Conservation (phyloP, 495 filamentous ascomycete genomes). For the Aspergillus cavernicola region DNA sequence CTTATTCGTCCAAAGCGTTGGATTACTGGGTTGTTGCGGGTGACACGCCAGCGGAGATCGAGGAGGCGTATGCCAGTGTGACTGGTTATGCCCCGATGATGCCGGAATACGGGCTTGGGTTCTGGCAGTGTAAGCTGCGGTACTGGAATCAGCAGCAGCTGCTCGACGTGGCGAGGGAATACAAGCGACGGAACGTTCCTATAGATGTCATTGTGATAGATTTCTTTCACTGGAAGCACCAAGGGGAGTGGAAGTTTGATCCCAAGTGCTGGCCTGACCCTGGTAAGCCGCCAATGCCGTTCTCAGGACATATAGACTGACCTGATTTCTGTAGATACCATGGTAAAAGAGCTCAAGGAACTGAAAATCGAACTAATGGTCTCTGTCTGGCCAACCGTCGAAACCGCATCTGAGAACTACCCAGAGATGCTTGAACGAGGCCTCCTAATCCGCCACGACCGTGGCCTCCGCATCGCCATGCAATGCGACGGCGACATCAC, state of each 20-base stretch:
- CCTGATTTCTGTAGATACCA: slow-evolving; percentile 33
- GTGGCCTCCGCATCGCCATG: slow-evolving; percentile 49
- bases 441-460: slow-evolving; percentile 50
- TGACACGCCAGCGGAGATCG: slow-evolving; percentile 49
- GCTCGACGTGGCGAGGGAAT: slow-evolving; percentile 50
- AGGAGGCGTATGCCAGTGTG: slow-evolving; percentile 45
- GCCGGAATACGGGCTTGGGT: slow-evolving; percentile 60
- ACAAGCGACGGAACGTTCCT: slow-evolving; percentile 45
- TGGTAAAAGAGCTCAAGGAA: slow-evolving; percentile 51
- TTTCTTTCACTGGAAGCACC: slow-evolving; percentile 59
- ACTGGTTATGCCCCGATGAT: slow-evolving; percentile 57
- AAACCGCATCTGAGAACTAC: slow-evolving; percentile 48
- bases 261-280: slow-evolving; percentile 55
- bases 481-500: slow-evolving; percentile 51
- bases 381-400: slow-evolving; percentile 58
- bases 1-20: slow-evolving; percentile 46
- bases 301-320: background rate
- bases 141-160: slow-evolving; percentile 59
- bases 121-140: slow-evolving; percentile 60
- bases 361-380: slow-evolving; percentile 57
- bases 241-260: slow-evolving; percentile 59
- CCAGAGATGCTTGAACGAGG: slow-evolving; percentile 52
- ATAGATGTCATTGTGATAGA: slow-evolving; percentile 57
- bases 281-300: slow-evolving; percentile 21
- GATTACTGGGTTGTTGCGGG: slow-evolving; percentile 60